phyloP scores from a whole-genome alignment of 2,329 filamentous ascomycete species.

The Hypocreales sp. region DNA sequence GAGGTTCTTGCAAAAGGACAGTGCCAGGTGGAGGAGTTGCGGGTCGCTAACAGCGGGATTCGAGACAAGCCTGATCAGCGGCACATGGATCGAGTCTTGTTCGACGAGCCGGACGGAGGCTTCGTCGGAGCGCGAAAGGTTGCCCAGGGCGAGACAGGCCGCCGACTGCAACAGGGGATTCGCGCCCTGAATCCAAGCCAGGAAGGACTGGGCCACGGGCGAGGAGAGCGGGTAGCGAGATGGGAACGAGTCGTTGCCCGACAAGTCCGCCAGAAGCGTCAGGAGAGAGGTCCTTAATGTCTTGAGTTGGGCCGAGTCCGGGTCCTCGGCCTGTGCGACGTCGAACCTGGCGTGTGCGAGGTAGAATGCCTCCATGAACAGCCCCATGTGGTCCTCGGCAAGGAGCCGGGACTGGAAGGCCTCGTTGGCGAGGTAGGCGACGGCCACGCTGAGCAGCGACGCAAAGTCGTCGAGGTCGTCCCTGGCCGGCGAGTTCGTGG shows the following conservation, averaged over 20 bases:
- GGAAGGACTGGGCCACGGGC: slow-evolving; percentile 23
- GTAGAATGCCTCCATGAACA: slow-evolving; percentile 32
- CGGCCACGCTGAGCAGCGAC: slow-evolving; percentile 32
- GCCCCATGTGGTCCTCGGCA: slow-evolving; percentile 17
- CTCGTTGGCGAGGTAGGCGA: slow-evolving; percentile 39
- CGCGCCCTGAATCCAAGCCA: slow-evolving; percentile 28
- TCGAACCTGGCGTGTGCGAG: slow-evolving; percentile 29
- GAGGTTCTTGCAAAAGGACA: slow-evolving; percentile 50
- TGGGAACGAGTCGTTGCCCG: slow-evolving; percentile 31
- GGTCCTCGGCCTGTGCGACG: slow-evolving; percentile 23
- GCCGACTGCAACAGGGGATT: slow-evolving; percentile 34
- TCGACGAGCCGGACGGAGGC: slow-evolving; percentile 34
- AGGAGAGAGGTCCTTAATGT: slow-evolving; percentile 34
- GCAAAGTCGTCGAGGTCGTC: slow-evolving; percentile 40
- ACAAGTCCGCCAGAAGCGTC: slow-evolving; percentile 34
- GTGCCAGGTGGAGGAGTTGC: slow-evolving; percentile 38
- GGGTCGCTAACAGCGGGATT: slow-evolving; percentile 23
- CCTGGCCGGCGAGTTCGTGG: slow-evolving; percentile 20
- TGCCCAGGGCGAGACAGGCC: slow-evolving; percentile 45
- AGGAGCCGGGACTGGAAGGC: slow-evolving; percentile 34
- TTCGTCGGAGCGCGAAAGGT: slow-evolving; percentile 43
- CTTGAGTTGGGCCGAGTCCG: slow-evolving; percentile 28
- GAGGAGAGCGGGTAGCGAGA: slow-evolving; percentile 24
- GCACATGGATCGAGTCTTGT: slow-evolving; percentile 21
- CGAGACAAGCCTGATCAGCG: slow-evolving; percentile 29